phyloP scores from a whole-genome alignment of 2,329 filamentous ascomycete genomes.

The Capronia coronata region DNA sequence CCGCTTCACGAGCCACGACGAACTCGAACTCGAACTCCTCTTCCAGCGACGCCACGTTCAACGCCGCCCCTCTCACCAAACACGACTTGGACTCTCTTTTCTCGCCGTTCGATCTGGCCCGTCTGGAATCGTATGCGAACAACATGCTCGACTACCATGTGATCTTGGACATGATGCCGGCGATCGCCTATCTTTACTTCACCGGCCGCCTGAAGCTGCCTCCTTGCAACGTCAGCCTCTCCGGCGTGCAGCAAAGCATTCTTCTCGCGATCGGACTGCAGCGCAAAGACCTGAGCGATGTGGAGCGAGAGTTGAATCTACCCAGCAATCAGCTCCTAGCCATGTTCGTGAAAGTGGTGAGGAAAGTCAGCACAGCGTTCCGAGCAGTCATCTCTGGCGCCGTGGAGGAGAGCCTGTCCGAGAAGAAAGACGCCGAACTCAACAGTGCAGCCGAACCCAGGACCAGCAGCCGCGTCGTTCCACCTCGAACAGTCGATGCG shows the following conservation, averaged over 20 bases:
- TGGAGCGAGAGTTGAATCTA: constrained; percentile 72
- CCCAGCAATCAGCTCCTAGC: constrained; percentile 74
- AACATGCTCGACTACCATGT: constrained; percentile 98
- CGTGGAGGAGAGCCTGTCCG: constrained; percentile 60
- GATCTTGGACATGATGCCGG: constrained; percentile 84
- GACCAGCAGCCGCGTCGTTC: neutral
- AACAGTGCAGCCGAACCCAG: neutral
- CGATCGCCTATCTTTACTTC: constrained; percentile 78
- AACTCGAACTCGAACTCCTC: no score
- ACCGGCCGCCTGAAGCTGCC: constrained; percentile 58
- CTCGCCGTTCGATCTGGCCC: constrained; percentile 89
- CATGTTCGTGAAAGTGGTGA: constrained; percentile 94
- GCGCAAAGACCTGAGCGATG: constrained; percentile 72
- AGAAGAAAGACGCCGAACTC: constrained; percentile 37
- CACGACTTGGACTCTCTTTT: constrained; percentile 68
- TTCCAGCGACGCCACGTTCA: constrained; percentile 54
- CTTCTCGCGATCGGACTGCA: constrained; percentile 88
- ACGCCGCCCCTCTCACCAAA: constrained; percentile 57
- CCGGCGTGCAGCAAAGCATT: constrained; percentile 77
- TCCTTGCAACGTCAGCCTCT: constrained; percentile 57
- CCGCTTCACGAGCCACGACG: constrained; percentile 51
- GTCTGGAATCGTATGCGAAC: constrained; percentile 89
- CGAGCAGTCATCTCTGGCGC: constrained; percentile 66
- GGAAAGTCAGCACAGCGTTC: constrained; percentile 79
- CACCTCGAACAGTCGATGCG: neutral